Percentiles rank a stretch among this genome's conserved stretches.
Evolutionary conservation across 352 stramenopile species (phyloP).

Genomic region (Phytophthora europaea): DNA sequence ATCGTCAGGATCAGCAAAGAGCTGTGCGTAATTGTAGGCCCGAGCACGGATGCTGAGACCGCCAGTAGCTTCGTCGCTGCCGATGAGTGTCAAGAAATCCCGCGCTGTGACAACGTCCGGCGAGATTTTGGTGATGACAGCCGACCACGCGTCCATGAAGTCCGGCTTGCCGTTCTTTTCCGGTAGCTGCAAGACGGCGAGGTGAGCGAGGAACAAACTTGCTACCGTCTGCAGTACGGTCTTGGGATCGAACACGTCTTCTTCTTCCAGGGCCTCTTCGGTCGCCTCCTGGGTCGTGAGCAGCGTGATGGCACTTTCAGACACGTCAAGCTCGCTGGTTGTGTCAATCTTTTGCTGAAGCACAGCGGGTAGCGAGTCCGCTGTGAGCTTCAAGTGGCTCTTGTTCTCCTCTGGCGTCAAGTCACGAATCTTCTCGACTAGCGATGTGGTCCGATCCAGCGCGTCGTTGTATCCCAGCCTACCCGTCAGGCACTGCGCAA

Average conservation of each 20-base stretch:
- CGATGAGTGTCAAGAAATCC: constrained; percentile 71
- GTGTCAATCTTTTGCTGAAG: constrained; percentile 40
- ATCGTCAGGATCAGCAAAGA: constrained; percentile 62
- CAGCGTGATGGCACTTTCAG: constrained; percentile 68
- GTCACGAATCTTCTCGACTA: constrained; percentile 57
- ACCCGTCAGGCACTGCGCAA: constrained; percentile 62
- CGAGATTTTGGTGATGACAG: constrained; percentile 69
- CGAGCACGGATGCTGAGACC: constrained; percentile 54
- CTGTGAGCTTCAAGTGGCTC: constrained; percentile 64
- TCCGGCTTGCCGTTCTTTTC: constrained; percentile 64
- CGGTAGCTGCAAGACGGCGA: constrained; percentile 61
- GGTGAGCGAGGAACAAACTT: constrained; percentile 64
- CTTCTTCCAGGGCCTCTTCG: constrained; percentile 51
- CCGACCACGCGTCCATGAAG: constrained; percentile 82
- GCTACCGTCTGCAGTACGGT: constrained; percentile 55
- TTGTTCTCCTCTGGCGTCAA: constrained; percentile 59
- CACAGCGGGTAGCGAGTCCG: constrained; percentile 40
- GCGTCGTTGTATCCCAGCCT: constrained; percentile 59
- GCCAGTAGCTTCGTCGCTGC: constrained; percentile 40
- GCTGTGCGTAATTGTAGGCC: constrained; percentile 76
- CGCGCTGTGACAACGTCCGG: constrained; percentile 67
- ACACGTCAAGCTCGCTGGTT: constrained; percentile 30
- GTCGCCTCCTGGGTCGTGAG: constrained; percentile 67
- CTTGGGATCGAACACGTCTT: constrained; percentile 43
- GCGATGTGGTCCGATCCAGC: constrained; percentile 40